Evolutionary conservation across 2,329 filamentous ascomycete species (phyloP), one percentile per base, ranked within the genome.

Genomic region (Fusarium beomiforme): DNA sequence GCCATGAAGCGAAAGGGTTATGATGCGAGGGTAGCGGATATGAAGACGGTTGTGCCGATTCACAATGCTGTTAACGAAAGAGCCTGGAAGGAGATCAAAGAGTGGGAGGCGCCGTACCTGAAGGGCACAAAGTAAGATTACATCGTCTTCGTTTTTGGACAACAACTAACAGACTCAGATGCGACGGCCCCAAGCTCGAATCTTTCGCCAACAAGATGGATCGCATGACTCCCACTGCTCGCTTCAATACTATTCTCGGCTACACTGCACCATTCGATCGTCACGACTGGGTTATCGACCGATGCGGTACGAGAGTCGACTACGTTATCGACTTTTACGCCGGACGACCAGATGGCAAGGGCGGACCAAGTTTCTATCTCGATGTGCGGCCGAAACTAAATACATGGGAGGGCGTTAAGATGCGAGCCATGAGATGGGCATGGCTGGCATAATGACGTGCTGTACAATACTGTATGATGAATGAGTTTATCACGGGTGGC

Each of bases 271-370:
- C 96, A 3, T 99, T 99, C 81, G 96, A 99, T 82, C 87, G 96
- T 31, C 96, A 99, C 80, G 96, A 99, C 81, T 99, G 96, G 96
- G 90, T 98, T 26, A 91, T 99, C 37, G 95, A 99, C 82, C 87
- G 96, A 55, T 98, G 96, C 79, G 95, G 93, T 33, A 91, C 86
- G 23, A 89, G 89, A 77, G 84, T 99, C 51, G 96, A 98, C 76
- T 99, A 99, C 79, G 92, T 99, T 41, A 99, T 99, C 80, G 96
- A 99, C 82, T 99, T 99, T 77, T 99, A 99, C 79, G 90, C 94
- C 8, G 96, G 96, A 0, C 84, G 87, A 9, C 81, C 83, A 6
- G 79, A 79, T 23, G 78, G 77, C 29, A 77, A 78, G 33, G 79
- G 81, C 4, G 81, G 78, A 0, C 82, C 85, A 9, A 91, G 89